A percentile compares a stretch with the other conserved stretches of the same genome.
phyloP scores from a whole-genome alignment of 768 basidiomycete species.

The Pleurotus sapidus region DNA sequence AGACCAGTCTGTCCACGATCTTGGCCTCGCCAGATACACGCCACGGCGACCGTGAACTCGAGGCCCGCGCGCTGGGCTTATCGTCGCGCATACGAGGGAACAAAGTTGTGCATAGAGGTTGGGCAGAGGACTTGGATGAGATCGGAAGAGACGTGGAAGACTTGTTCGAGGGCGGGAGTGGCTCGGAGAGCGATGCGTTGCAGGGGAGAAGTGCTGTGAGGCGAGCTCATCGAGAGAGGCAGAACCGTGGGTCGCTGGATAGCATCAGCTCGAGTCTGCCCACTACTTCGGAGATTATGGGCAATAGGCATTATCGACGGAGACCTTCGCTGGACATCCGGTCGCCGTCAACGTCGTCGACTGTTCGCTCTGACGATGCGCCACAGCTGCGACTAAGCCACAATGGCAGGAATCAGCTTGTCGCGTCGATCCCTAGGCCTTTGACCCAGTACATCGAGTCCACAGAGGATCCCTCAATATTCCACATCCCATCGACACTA shows the following conservation, averaged over 20 bases:
- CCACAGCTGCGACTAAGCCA: constrained; percentile 51
- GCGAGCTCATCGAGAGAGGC: constrained; percentile 2
- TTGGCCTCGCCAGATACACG: constrained; percentile 39
- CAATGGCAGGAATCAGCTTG: constrained; percentile 49
- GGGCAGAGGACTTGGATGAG: constrained; percentile 69
- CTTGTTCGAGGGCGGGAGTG: constrained; percentile 38
- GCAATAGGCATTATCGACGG: constrained; percentile 23
- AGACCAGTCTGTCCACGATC: constrained; percentile 47
- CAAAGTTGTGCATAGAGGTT: constrained; percentile 44
- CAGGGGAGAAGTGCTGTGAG: constrained; percentile 2
- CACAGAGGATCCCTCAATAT: constrained; percentile 45
- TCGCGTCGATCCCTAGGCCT: constrained; percentile 71
- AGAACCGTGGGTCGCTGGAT: constrained; percentile 12
- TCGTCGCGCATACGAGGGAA: constrained; percentile 48
- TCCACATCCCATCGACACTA: constrained; percentile 68
- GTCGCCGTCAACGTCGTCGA: constrained; percentile 10
- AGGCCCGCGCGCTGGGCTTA: constrained; percentile 48
- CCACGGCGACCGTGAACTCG: constrained; percentile 41
- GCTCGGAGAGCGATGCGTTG: constrained; percentile 2
- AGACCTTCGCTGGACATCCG: constrained; percentile 46
- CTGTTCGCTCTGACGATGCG: constrained; percentile 10
- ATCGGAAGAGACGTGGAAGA: constrained; percentile 63
- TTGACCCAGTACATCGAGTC: constrained; percentile 72
- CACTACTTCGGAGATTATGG: constrained; percentile 17
- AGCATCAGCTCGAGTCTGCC: constrained; percentile 47